These are phyloP conservation scores for Groenewaldozyma sp. DNA, from an alignment of 1,139 yeast genomes.

Conservation along the genomic window DNA sequence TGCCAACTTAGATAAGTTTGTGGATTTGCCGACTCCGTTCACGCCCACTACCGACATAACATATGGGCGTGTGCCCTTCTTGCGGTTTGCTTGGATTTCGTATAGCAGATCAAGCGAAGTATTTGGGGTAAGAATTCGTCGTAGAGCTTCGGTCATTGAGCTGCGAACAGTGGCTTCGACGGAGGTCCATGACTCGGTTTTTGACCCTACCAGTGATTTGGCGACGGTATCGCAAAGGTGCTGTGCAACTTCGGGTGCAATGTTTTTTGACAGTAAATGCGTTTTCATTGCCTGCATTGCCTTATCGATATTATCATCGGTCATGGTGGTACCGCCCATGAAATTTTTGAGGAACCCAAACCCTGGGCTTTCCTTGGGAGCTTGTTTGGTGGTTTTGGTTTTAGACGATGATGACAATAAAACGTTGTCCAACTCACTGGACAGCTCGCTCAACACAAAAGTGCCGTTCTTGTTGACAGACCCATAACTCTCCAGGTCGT, in stretches of 20 bases:
- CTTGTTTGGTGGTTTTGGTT: constrained; percentile 14
- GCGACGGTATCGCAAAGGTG: constrained; percentile 51
- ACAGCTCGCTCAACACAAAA: constrained; percentile 39
- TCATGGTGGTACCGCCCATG: constrained; percentile 53
- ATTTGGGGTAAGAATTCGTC: constrained; percentile 82
- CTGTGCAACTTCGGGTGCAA: constrained; percentile 49
- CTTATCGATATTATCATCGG: constrained; percentile 36
- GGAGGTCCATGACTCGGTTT: constrained; percentile 57
- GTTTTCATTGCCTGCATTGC: constrained; percentile 38
- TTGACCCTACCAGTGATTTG: constrained; percentile 51
- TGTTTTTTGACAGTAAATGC: constrained; percentile 43
- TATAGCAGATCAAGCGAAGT: constrained; percentile 81
- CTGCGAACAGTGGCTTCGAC: constrained; percentile 52
- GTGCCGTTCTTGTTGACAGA: constrained; percentile 38
- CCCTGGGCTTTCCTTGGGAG: constrained; percentile 14
- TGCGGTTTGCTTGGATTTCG: constrained; percentile 52
- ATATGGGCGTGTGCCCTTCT: constrained; percentile 43
- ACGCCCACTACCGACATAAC: constrained; percentile 97
- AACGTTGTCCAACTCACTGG: constrained; percentile 8
- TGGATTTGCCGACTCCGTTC: constrained; percentile 96
- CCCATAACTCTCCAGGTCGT: constrained; percentile 37
- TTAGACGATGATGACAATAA: constrained; percentile 5
- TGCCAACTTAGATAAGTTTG: constrained; percentile 87
- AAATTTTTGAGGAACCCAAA: constrained; percentile 49
- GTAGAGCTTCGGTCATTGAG: constrained; percentile 65